Percentiles rank a stretch among this genome's conserved stretches.
Evolutionary conservation across 257 asterid species (phyloP).

Genomic region (Echites panduratus): DNA sequence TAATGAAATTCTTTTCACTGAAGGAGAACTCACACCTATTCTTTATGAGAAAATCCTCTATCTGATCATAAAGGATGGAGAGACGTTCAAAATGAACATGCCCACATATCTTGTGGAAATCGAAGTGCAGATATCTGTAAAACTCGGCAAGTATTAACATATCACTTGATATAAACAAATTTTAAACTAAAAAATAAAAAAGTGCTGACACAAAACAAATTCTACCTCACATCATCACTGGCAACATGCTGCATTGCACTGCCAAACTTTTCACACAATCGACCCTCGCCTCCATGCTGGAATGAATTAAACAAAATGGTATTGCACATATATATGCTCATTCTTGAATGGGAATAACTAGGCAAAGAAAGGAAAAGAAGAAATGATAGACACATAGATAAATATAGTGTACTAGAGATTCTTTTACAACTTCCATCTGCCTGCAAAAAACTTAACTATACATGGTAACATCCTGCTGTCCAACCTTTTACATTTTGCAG

Average conservation of each 20-base stretch:
- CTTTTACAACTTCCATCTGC: background rate
- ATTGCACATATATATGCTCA: background rate
- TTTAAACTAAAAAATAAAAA: slow-evolving; percentile 3
- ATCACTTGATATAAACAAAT: slow-evolving; percentile 12
- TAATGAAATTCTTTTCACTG: background rate
- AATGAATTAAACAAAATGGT: slow-evolving; percentile 9
- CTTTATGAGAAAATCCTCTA: slow-evolving; percentile 58
- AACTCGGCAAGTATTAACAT: slow-evolving; percentile 20
- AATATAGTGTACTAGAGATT: background rate
- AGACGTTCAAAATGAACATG: slow-evolving; percentile 75
- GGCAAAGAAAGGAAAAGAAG: background rate
- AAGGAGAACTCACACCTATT: slow-evolving; percentile 48
- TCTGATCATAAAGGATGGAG: slow-evolving; percentile 75
- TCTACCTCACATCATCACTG: slow-evolving; percentile 66
- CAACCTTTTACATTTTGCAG: background rate
- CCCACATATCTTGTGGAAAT: slow-evolving; percentile 92
- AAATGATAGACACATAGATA: background rate
- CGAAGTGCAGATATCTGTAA: slow-evolving; percentile 84
- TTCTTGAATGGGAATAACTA: background rate
- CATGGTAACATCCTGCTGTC: background rate
- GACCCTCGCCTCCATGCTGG: slow-evolving; percentile 92
- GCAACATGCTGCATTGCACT: slow-evolving; percentile 54
- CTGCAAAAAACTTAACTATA: background rate
- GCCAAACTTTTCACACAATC: slow-evolving; percentile 54
- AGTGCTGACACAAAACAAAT: slow-evolving; percentile 5